Evolutionary conservation across 768 basidiomycete genomes (phyloP), one percentile per base, ranked within the genome.

Genomic region (Podaxis pistillaris): DNA sequence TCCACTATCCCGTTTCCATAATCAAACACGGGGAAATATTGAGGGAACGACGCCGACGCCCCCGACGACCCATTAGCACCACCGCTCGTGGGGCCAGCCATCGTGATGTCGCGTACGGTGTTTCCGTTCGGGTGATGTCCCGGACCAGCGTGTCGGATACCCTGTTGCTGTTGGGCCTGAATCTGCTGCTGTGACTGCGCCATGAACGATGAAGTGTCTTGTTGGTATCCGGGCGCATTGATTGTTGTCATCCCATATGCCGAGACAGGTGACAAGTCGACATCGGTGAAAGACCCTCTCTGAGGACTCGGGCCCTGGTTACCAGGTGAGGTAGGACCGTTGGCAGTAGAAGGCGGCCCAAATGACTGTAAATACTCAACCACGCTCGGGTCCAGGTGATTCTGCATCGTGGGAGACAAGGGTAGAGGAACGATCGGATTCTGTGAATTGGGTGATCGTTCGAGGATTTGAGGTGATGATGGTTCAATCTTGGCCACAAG

Each of bases 21-120:
- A 70, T 90, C 89, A 66, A 88, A 90, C 36, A 90, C 89, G 1
- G 88, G 82, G 80, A 91, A 90, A 68, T 90, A 91, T 68, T 81
- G 83, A 13, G 89, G 89, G 75, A 86, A 84, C 40, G 69, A 57
- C 5, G 64, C 63, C 71, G 44, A 59, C 65, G 54, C 60, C 36
- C 12, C 56, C 30, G 49, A 51, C 37, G 44, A 50, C 41, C 62
- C 49, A 40, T 26, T 50, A 51, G 46, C 28, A 53, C 53, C n/a
- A 26, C 38, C n/a, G 28, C 52, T 60, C 30, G 47, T 47, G 47
- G 61, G 61, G 30, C 54, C 46, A 19, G 28, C 60, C 61, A 62
- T 62, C 46, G 61, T 56, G 8, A 62, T 55, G 28, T 62, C 61
- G 22, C 54, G 54, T 33, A 61, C n/a, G 4, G 52, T n/a, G 28